Conservation (phyloP, 108 stramenopile genomes). For the Thalassiosira profunda region DNA sequence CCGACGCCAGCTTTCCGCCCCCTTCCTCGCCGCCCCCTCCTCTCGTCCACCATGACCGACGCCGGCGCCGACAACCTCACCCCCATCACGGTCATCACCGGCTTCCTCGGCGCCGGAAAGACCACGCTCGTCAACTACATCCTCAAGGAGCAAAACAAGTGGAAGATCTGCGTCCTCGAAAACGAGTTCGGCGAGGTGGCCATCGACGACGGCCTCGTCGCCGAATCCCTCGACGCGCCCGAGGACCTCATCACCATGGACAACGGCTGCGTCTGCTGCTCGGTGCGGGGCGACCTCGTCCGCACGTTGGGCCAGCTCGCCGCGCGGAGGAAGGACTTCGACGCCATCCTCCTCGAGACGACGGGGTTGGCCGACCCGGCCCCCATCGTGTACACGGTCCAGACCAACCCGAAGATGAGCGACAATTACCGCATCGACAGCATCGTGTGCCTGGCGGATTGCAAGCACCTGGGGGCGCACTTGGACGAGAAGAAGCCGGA, state of each 20-base stretch:
- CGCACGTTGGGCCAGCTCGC: conserved; percentile 92
- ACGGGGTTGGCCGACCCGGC: conserved; percentile 96
- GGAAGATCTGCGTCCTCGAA: conserved; percentile 98
- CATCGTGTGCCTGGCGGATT: conserved; percentile 93
- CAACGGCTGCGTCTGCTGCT: conserved; percentile 99
- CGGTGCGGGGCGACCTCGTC: conserved; percentile 97
- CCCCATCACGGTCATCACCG: conserved; percentile 94
- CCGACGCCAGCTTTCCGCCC: neutral
- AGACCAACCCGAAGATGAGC: conserved; percentile 91
- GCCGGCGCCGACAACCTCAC: conserved; percentile 60
- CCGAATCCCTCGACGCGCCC: conserved; percentile 90
- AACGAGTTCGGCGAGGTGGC: conserved; percentile 99
- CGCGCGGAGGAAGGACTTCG: conserved; percentile 91
- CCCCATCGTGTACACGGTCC: conserved; percentile 97
- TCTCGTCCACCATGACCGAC: conserved; percentile 41
- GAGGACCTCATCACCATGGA: conserved; percentile 99
- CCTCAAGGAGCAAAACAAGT: conserved; percentile 95
- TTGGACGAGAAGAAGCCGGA: conserved; percentile 95
- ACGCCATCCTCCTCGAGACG: conserved; percentile 96
- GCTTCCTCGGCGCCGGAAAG: conserved; percentile 97
- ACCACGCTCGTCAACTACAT: conserved; percentile 99
- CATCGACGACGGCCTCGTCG: conserved; percentile 95
- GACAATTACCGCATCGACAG: conserved; percentile 90
- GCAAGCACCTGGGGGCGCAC: conserved; percentile 90
- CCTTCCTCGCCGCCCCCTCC: neutral